These are phyloP conservation scores for Inonotus hispidus DNA, from an alignment of 1,284 basidiomycete species.

Conservation along the genomic window DNA sequence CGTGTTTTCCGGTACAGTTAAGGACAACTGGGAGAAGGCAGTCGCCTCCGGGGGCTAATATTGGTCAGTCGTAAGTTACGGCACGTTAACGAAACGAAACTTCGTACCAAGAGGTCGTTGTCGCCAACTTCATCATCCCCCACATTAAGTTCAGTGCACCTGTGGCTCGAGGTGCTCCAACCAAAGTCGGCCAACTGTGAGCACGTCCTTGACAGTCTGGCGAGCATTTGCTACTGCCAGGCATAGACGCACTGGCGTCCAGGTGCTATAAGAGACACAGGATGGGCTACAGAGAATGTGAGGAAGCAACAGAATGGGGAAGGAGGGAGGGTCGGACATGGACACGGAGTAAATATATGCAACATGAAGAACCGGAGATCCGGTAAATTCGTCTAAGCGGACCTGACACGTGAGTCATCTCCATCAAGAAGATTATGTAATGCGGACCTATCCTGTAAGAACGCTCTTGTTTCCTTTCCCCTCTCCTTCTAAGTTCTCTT, in stretches of 20 bases:
- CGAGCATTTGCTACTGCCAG: conserved; percentile 13
- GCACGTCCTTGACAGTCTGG: conserved; percentile 12
- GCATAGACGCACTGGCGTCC: conserved; percentile 1
- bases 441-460: not conserved
- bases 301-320: not conserved
- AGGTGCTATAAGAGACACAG: not conserved
- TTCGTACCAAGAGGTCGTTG: conserved; percentile 2
- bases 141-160: not conserved
- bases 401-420: not conserved
- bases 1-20: conserved; percentile 7
- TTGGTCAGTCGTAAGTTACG: too few species aligned
- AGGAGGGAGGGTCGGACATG: not conserved
- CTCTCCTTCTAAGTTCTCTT: not conserved
- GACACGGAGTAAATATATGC: not conserved
- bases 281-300: not conserved
- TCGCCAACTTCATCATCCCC: not conserved
- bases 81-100: not conserved
- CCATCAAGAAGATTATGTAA: not conserved
- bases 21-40: conserved; percentile 8
- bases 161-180: not conserved
- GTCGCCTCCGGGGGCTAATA: conserved; percentile 9
- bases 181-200: not conserved
- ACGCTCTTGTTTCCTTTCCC: too few species aligned
- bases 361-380: not conserved
- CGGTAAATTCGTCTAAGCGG: conserved; percentile 8